Evolutionary conservation across 805 yeast genomes (phyloP).

Genomic region (Kodamaea kakaduensis): DNA sequence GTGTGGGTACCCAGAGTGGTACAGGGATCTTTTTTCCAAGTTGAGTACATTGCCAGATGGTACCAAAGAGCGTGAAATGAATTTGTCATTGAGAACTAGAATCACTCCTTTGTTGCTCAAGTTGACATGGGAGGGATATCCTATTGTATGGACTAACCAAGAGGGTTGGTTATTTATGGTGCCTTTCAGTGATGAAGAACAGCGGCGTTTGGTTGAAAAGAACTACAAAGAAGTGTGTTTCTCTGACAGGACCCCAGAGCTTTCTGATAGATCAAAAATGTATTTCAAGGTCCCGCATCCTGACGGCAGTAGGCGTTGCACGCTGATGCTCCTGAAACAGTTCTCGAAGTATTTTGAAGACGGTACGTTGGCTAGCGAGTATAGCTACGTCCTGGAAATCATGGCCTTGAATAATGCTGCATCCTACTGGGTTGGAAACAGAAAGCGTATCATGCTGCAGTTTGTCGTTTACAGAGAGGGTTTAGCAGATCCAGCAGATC

Average conservation of each 20-base stretch:
- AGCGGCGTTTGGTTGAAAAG: slow-evolving; percentile 29
- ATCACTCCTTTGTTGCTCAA: slow-evolving; percentile 71
- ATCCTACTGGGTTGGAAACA: slow-evolving; percentile 89
- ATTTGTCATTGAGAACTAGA: slow-evolving; percentile 67
- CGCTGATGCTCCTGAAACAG: slow-evolving; percentile 72
- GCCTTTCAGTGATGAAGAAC: slow-evolving; percentile 30
- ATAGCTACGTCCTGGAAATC: slow-evolving; percentile 70
- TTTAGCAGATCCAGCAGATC: slow-evolving; percentile 24
- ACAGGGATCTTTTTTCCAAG: slow-evolving; percentile 50
- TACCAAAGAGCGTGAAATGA: slow-evolving; percentile 37
- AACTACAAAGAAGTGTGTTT: slow-evolving; percentile 32
- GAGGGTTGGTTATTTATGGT: slow-evolving; percentile 89
- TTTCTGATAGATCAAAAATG: neutral
- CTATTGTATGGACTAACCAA: slow-evolving; percentile 73
- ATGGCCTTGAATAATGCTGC: slow-evolving; percentile 72
- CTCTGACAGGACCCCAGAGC: slow-evolving; percentile 12
- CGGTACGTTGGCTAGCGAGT: slow-evolving; percentile 67
- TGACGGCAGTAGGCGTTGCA: slow-evolving; percentile 76
- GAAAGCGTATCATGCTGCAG: slow-evolving; percentile 80
- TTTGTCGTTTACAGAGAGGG: slow-evolving; percentile 83
- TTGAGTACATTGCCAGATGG: slow-evolving; percentile 28
- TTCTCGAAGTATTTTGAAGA: slow-evolving; percentile 70
- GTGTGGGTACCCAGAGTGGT: slow-evolving; percentile 96
- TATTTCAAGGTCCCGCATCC: slow-evolving; percentile 84
- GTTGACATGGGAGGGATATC: slow-evolving; percentile 80